Percentiles rank a stretch among this genome's conserved stretches.
These are phyloP conservation scores for Epichloe gansuensis DNA, from an alignment of 2,329 filamentous ascomycete species.

Conservation along the genomic window DNA sequence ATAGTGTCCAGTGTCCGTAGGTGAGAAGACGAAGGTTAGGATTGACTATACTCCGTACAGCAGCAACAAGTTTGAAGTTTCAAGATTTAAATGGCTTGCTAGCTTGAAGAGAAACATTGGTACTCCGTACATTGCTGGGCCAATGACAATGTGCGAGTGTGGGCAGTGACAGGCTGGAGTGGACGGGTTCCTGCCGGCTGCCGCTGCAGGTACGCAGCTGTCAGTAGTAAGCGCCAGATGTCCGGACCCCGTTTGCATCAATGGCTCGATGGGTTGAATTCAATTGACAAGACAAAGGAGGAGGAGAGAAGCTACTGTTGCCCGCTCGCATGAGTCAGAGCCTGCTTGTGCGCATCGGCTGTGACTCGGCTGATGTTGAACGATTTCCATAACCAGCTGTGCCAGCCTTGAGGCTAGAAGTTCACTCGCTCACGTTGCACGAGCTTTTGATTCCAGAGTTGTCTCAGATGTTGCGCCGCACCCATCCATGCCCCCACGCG, in stretches of 20 bases:
- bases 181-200: background rate
- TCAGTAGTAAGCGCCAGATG: background rate
- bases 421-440: background rate
- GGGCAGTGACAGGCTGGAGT: background rate
- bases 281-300: background rate
- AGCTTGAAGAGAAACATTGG: too few species aligned
- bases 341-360: background rate
- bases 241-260: too few species aligned
- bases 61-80: background rate
- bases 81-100: too few species aligned
- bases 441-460: background rate
- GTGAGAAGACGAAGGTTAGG: too few species aligned
- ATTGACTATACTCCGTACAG: background rate
- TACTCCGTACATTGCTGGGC: background rate
- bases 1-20: too few species aligned
- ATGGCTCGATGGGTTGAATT: too few species aligned
- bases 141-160: background rate
- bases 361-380: background rate
- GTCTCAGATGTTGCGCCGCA: too few species aligned
- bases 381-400: background rate
- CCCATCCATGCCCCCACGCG: too few species aligned
- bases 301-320: background rate
- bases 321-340: background rate
- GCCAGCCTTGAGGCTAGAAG: background rate
- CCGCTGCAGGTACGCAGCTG: constrained; percentile 1